phyloP scores from a whole-genome alignment of 495 filamentous ascomycete genomes.

The Trichoderma orchidacearum region DNA sequence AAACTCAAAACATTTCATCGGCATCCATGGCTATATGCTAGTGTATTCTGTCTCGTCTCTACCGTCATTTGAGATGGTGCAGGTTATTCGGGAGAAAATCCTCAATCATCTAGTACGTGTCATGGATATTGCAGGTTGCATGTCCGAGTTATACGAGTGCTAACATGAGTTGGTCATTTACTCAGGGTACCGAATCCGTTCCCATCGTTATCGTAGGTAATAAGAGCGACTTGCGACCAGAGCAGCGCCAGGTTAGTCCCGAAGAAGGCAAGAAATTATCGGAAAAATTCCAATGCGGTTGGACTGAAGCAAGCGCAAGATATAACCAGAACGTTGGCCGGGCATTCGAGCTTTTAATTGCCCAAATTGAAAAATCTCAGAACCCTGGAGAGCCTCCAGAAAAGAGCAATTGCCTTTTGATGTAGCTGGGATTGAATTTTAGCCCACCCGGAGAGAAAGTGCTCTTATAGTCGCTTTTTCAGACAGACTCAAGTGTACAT shows the following conservation, averaged over 20 bases:
- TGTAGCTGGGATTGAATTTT: constrained; percentile 39
- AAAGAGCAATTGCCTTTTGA: constrained; percentile 67
- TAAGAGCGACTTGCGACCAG: constrained; percentile 84
- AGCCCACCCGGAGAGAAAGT: too few relatives aligned
- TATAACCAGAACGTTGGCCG: constrained; percentile 87
- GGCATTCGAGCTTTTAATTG: constrained; percentile 91
- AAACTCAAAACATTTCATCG: constrained; percentile 98
- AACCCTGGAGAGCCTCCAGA: constrained; percentile 75
- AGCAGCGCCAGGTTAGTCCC: constrained; percentile 79
- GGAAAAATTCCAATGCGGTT: constrained; percentile 80
- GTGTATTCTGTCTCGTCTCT: constrained; percentile 90
- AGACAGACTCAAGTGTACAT: background rate
- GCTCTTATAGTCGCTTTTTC: background rate
- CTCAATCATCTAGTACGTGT: constrained; percentile 75
- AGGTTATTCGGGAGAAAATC: constrained; percentile 92
- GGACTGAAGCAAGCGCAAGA: constrained; percentile 87
- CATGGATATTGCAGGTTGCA: too few relatives aligned
- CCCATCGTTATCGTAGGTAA: constrained; percentile 93
- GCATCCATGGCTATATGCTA: constrained; percentile 97
- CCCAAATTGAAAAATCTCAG: constrained; percentile 86
- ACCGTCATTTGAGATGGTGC: constrained; percentile 93
- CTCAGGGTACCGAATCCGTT: constrained; percentile 78
- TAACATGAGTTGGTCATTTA: too few relatives aligned
- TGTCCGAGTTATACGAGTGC: too few relatives aligned
- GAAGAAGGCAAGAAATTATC: constrained; percentile 73